phyloP scores from a whole-genome alignment of 345 rosid species.

The Lagerstroemia speciosa region DNA sequence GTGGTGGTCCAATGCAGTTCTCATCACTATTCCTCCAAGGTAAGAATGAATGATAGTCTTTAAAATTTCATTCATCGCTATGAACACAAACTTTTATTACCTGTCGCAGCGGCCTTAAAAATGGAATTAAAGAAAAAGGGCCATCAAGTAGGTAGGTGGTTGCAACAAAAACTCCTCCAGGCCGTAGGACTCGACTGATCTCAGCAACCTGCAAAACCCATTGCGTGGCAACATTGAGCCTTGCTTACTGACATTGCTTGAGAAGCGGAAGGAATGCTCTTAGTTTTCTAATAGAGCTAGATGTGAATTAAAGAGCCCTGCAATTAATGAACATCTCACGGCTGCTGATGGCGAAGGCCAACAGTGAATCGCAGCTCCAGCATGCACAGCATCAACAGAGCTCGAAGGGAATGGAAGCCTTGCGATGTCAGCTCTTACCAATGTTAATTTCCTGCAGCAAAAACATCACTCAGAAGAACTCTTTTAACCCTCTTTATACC shows the following conservation, averaged over 20 bases:
- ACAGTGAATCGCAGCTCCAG: slow-evolving; percentile 83
- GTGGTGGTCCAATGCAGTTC: slow-evolving; percentile 4
- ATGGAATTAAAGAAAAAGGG: slow-evolving; percentile 39
- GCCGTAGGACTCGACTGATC: slow-evolving; percentile 75
- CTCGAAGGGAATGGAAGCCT: slow-evolving; percentile 70
- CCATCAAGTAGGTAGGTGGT: slow-evolving; percentile 63
- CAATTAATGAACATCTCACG: slow-evolving; percentile 27
- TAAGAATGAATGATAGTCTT: no score
- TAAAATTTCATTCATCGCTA: slow-evolving; percentile 4
- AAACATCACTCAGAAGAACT: not conserved
- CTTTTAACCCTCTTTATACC: no score
- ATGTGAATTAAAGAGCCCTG: not conserved
- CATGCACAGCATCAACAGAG: slow-evolving; percentile 81
- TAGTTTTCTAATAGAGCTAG: not conserved
- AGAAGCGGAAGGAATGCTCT: not conserved
- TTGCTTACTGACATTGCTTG: not conserved
- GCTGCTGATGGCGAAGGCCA: slow-evolving; percentile 89
- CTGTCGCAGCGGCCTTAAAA: slow-evolving; percentile 38
- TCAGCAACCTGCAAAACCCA: slow-evolving; percentile 56
- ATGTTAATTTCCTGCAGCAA: slow-evolving; percentile 44
- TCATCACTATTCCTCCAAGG: not conserved
- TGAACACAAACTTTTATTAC: slow-evolving; percentile 19
- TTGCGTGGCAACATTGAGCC: not conserved
- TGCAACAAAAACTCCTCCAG: slow-evolving; percentile 80
- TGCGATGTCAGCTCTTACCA: slow-evolving; percentile 84